Evolutionary conservation across 306 rosid genomes (phyloP), one percentile per base, ranked within the genome.

Genomic region (Cicer judaicum): DNA sequence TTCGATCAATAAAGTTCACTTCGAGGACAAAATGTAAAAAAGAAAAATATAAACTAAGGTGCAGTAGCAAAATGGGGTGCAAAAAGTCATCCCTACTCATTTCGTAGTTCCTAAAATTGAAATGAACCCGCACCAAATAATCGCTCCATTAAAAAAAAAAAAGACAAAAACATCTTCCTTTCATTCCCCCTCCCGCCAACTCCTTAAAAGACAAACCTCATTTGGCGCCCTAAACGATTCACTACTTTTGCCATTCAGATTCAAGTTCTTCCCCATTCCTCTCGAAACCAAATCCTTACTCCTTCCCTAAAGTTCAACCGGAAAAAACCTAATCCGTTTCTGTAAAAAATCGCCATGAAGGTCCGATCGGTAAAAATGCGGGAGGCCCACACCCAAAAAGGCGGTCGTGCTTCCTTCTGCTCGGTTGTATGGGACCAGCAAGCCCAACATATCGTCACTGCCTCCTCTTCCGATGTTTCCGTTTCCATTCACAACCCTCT

Each of bases 341-440:
- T 11, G 2, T 53, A 8, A 39, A 64, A 64, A 41, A 7, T 13
- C 47, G 64, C 73, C 83, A 95, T 95, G 99, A 95, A 95, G 82
- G 76, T 90, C 38, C 88, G 98, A 43, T 83, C 93, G 54, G 67
- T 92, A 81, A 95, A 95, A 89, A 91, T 95, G 14, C 84, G 96
- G 74, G 99, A 95, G 73, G 96, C 88, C 43, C 99, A 95, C 92
- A 85, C 87, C 63, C 92, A 88, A 85, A 85, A 85, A 79, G 85
- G 71, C 36, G 89, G 93, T 12, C 52, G 85, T 18, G 72, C 89
- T 44, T 91, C 94, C 1, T 88, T 90, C 86, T 92, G 96, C 87
- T 94, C 99, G 48, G 70, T 94, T 10, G 38, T 90, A 78, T 94
- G 98, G 99, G 99, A 92, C 85, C 90, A 88, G 64, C 86, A 85